These are phyloP conservation scores for Aspergillus jensenii DNA, from an alignment of 2,329 filamentous ascomycete species.

Conservation along the genomic window DNA sequence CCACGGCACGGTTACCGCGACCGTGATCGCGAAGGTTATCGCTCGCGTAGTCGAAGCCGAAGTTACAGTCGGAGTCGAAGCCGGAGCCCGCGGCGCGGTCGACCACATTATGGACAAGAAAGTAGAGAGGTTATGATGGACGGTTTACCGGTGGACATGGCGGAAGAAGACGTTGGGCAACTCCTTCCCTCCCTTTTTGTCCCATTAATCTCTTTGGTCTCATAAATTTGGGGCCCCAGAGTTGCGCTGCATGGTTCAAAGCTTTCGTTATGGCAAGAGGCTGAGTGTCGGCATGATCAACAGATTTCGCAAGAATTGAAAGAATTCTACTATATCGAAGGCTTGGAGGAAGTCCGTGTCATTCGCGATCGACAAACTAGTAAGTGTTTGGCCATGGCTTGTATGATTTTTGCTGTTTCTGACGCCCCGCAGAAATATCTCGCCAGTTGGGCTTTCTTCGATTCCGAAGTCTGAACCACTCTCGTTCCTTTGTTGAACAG, in stretches of 20 bases:
- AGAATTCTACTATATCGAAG: slow-evolving; percentile 51
- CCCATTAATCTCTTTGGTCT: slow-evolving; percentile 12
- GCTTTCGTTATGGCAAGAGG: slow-evolving; percentile 31
- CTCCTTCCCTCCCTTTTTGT: slow-evolving; percentile 26
- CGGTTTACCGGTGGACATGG: slow-evolving; percentile 49
- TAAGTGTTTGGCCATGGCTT: slow-evolving; percentile 28
- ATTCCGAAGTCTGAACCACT: slow-evolving; percentile 50
- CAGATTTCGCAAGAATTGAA: slow-evolving; percentile 58
- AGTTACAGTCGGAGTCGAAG: slow-evolving; percentile 39
- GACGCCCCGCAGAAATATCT: slow-evolving; percentile 47
- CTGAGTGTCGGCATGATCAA: slow-evolving; percentile 44
- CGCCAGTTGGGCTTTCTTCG: slow-evolving; percentile 58
- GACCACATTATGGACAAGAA: slow-evolving; percentile 41
- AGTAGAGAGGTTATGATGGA: slow-evolving; percentile 53
- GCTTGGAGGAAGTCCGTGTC: slow-evolving; percentile 57
- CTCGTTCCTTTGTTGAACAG: slow-evolving; percentile 54
- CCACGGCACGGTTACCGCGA: slow-evolving; percentile 42
- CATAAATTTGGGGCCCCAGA: slow-evolving; percentile 13
- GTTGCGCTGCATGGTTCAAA: slow-evolving; percentile 16
- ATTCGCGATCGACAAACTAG: slow-evolving; percentile 61
- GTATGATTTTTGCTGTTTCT: slow-evolving; percentile 9
- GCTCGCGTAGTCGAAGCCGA: slow-evolving; percentile 38
- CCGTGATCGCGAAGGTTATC: slow-evolving; percentile 49
- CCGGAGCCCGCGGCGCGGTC: slow-evolving; percentile 37
- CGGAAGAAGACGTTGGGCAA: slow-evolving; percentile 52